Percentiles rank a stretch among this genome's conserved stretches.
Evolutionary conservation across 2,329 filamentous ascomycete genomes (phyloP).

Genomic region (Phyllosticta citrichinensis): DNA sequence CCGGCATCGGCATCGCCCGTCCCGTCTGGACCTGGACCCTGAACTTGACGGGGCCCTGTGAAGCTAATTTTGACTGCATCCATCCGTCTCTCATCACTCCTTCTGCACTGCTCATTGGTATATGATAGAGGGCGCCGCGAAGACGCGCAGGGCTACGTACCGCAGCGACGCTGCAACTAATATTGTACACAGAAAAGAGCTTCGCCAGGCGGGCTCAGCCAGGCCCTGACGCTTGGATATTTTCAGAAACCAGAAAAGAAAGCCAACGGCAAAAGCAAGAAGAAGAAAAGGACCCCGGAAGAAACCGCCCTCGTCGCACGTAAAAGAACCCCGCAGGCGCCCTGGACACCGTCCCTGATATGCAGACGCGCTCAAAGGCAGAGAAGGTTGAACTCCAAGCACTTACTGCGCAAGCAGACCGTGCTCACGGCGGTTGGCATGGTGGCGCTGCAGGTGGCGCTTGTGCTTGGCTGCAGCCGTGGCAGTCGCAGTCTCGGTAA

Average conservation of each 20-base stretch:
- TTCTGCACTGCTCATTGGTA: not conserved
- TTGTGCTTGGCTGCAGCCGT: slow-evolving; percentile 16
- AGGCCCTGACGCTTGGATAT: not conserved
- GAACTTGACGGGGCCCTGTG: too few species aligned
- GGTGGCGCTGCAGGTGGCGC: slow-evolving; percentile 22
- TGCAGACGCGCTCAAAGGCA: not conserved
- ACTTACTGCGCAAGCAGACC: slow-evolving; percentile 2
- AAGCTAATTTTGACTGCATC: not conserved
- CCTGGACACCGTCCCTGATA: not conserved
- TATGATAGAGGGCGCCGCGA: not conserved
- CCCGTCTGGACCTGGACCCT: not conserved
- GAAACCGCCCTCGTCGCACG: not conserved
- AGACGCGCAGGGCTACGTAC: not conserved
- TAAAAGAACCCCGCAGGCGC: not conserved
- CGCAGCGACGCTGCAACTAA: not conserved
- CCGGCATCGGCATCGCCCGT: not conserved
- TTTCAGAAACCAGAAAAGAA: not conserved
- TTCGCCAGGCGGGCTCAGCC: not conserved
- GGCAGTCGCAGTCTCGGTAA: slow-evolving; percentile 24
- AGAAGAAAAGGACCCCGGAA: not conserved
- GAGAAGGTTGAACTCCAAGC: not conserved
- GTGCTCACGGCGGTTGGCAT: slow-evolving; percentile 16
- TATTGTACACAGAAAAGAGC: not conserved
- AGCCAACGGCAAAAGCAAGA: not conserved
- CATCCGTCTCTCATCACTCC: not conserved